Evolutionary conservation across 2,329 filamentous ascomycete genomes (phyloP), one percentile per base, ranked within the genome.

Genomic region (Knufia fluminis): DNA sequence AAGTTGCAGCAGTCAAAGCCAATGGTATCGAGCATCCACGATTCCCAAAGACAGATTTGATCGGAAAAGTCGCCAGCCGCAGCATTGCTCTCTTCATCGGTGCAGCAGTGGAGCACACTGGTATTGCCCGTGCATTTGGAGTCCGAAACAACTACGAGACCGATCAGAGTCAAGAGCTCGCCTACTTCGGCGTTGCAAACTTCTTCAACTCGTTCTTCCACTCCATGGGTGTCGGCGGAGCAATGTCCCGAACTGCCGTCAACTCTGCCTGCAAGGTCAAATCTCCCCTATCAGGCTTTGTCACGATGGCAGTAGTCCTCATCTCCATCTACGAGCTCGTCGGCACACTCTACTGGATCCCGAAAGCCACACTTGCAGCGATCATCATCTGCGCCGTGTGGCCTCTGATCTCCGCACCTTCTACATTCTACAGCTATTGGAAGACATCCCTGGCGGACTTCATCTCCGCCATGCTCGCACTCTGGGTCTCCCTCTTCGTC

Each of bases 361-460:
- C 81, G 1, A 81, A 82, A 56, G 72, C 80, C 0, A 81, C 78
- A 0, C 69, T 84, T 1, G 74, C 80, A 1, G 80, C 79, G 2
- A 82, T 84, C 52, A 82, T 84, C 54, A 82, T 83, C 55, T 79
- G 76, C 52, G 80, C 80, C 4, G 78, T 83, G 0, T 76, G 76
- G 64, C 77, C 79, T 33, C 68, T 83, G 4, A 77, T 83, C 39
- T 75, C 76, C 0, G 72, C 77, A 0, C 73, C 79, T 0, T 73
- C 69, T 2, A 70, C 76, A 8, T 82, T 83, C 60, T 81, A 81
- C 62, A 68, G 70, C 12, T 83, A 79, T 65, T 84, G 79, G 78
- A 76, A 76, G 54, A 77, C 78, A 1, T 82, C 78, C 0, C 70
- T 83, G 2, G 75, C 79, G 12, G 80, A 84, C 62, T 83, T 83